These are phyloP conservation scores for Colletotrichum zoysiae DNA, from an alignment of 2,329 filamentous ascomycete genomes.

Conservation along the genomic window DNA sequence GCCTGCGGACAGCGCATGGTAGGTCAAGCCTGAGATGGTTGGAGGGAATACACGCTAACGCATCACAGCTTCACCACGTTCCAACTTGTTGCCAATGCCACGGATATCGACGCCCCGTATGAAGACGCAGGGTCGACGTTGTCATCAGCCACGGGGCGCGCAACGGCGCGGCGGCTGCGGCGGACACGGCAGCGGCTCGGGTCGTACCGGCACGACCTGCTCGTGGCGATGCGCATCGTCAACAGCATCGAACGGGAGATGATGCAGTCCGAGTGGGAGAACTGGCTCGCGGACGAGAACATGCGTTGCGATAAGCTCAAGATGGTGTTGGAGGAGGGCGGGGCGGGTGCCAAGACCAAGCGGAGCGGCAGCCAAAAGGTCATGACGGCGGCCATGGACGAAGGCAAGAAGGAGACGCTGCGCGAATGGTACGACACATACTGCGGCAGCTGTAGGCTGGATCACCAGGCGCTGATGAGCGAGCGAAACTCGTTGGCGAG, in stretches of 20 bases:
- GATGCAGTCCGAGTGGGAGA: slow-evolving; percentile 89
- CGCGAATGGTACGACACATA: slow-evolving; percentile 65
- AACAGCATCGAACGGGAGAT: slow-evolving; percentile 91
- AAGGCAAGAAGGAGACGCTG: slow-evolving; percentile 53
- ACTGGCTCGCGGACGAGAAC: slow-evolving; percentile 87
- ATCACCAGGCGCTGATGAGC: slow-evolving; percentile 52
- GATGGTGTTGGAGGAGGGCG: slow-evolving; percentile 55
- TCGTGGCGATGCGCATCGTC: slow-evolving; percentile 90
- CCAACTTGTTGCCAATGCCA: slow-evolving; percentile 67
- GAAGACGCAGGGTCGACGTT: slow-evolving; percentile 64
- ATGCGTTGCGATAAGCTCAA: slow-evolving; percentile 76
- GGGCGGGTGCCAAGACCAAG: slow-evolving; percentile 30
- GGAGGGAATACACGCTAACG: slow-evolving; percentile 8
- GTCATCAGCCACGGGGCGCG: slow-evolving; percentile 61
- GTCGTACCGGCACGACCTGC: slow-evolving; percentile 86
- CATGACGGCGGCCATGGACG: slow-evolving; percentile 45
- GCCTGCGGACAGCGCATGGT: slow-evolving; percentile 65
- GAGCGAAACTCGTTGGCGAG: slow-evolving; percentile 35
- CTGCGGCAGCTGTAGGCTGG: slow-evolving; percentile 67
- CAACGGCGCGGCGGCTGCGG: slow-evolving; percentile 75
- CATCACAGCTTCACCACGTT: slow-evolving; percentile 70
- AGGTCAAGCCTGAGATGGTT: slow-evolving; percentile 42
- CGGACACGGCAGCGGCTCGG: slow-evolving; percentile 87
- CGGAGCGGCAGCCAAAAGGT: slow-evolving; percentile 39
- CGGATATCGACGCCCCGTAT: slow-evolving; percentile 69